Evolutionary conservation across 768 basidiomycete genomes (phyloP), one percentile per base, ranked within the genome.

Genomic region (Asterophora parasitica): DNA sequence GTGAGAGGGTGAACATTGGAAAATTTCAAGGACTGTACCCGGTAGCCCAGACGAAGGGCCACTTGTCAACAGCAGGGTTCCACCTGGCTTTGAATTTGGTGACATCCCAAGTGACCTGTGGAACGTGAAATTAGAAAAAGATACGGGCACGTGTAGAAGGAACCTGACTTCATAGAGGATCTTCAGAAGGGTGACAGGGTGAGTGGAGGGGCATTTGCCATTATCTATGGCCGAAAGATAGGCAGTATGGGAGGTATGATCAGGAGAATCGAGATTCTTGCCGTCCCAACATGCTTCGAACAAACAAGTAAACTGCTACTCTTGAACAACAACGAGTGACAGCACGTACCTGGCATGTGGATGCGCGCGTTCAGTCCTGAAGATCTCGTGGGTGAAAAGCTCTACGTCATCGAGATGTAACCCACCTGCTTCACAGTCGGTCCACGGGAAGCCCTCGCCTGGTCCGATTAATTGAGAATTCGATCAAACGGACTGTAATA

Each of bases 31-130:
- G 13, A 28, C n/a, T 60, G 15, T 52, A 72, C 71, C 71, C 71
- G 27, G 66, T 68, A 4, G 77, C 72, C 39, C 70, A 73, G 1
- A 74, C 71, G 49, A 74, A 73, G 1, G 73, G 73, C 66, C 70
- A 71, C 15, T 53, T 55, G 39, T 72, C 56, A 46, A 54, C 60
- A 1, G 54, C 54, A 10, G 64, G 61, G 19, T 59, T 59, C 71
- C 71, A 73, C n/a, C 69, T 62, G 8, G 53, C 52, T 10, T 63
- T 57, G 32, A 74, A 62, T 1, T 52, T 33, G 37, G 65, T 55
- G 1, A 70, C 65, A 44, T 71, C 61, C 71, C 69, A 76, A 8
- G 69, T 72, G 19, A 72, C 60, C 66, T 66, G 12, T 5, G 3
- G 5, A 54, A 43, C 16, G n/a, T n/a, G n/a, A n/a, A n/a, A n/a